phyloP scores from a whole-genome alignment of 2,329 filamentous ascomycete genomes.

The Aspergillus aculeatus region DNA sequence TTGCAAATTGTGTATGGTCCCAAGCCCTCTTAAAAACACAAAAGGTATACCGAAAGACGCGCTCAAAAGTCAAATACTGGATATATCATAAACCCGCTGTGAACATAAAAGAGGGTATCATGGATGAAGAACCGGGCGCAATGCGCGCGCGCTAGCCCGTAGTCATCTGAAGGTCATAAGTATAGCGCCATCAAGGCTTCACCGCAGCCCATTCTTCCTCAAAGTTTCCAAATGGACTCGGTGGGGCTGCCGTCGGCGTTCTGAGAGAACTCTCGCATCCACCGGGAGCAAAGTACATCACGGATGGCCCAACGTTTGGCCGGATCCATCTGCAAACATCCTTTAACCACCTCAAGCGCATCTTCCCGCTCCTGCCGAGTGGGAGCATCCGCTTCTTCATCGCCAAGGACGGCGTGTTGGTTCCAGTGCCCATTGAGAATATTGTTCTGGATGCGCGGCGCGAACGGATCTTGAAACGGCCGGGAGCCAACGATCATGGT shows the following conservation, averaged over 20 bases:
- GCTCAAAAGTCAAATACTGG: neutral
- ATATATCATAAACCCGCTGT: conserved; percentile 3
- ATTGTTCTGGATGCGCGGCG: conserved; percentile 58
- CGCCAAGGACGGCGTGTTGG: conserved; percentile 47
- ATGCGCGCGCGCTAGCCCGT: conserved; percentile 16
- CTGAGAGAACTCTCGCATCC: conserved; percentile 50
- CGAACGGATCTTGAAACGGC: conserved; percentile 62
- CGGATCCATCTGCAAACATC: conserved; percentile 59
- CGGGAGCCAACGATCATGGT: conserved; percentile 60
- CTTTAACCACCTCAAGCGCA: conserved; percentile 57
- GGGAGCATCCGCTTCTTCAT: conserved; percentile 34
- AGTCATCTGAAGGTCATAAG: conserved; percentile 20
- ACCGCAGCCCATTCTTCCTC: conserved; percentile 9
- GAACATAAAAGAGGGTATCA: conserved; percentile 32
- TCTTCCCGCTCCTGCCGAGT: conserved; percentile 47
- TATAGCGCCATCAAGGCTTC: neutral
- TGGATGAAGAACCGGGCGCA: conserved; percentile 22
- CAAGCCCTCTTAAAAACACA: conserved; percentile 1
- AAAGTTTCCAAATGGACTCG: conserved; percentile 40
- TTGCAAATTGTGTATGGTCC: neutral
- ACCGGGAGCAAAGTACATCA: conserved; percentile 55
- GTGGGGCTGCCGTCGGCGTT: conserved; percentile 30
- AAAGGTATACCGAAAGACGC: conserved; percentile 8
- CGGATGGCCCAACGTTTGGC: conserved; percentile 57
- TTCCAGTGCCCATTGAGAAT: conserved; percentile 63